phyloP scores from a whole-genome alignment of 2,329 filamentous ascomycete genomes.

The Leptoxyphium fumago region DNA sequence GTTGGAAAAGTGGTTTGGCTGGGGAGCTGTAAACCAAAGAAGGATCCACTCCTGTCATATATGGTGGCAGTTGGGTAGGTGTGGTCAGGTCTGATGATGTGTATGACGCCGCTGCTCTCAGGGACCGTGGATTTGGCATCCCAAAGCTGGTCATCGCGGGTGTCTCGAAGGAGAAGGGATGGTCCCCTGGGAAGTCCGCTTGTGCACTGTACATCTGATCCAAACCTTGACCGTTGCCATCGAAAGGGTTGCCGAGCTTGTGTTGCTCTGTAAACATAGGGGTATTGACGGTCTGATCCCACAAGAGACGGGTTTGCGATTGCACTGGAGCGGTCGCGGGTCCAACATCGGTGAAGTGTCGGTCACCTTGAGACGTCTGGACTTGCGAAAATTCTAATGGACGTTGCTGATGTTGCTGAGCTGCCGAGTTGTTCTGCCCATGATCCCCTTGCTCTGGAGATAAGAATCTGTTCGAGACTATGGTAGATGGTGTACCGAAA shows the following conservation, averaged over 20 bases:
- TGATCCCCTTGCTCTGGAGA: constrained; percentile 14
- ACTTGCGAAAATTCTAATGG: constrained; percentile 36
- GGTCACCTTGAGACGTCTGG: constrained; percentile 44
- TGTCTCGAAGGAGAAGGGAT: constrained; percentile 14
- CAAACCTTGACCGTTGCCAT: constrained; percentile 4
- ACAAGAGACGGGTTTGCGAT: constrained; percentile 37
- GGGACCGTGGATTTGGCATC: constrained; percentile 9
- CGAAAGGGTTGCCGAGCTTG: constrained; percentile 18
- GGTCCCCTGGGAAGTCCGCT: constrained; percentile 5
- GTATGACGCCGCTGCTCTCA: constrained; percentile 13
- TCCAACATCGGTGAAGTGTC: constrained; percentile 37
- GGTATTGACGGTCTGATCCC: constrained; percentile 12
- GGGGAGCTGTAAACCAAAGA: constrained; percentile 28
- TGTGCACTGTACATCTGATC: background rate
- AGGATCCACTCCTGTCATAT: constrained; percentile 31
- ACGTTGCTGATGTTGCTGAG: constrained; percentile 15
- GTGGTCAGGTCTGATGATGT: constrained; percentile 8
- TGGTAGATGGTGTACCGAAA: constrained; percentile 25
- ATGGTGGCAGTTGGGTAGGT: constrained; percentile 4
- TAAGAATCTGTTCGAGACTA: constrained; percentile 16
- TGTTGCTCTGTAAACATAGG: constrained; percentile 7
- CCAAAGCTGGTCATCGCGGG: constrained; percentile 19
- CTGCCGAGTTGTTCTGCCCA: constrained; percentile 5
- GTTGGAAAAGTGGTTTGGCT: background rate
- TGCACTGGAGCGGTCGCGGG: constrained; percentile 42